Evolutionary conservation across 345 rosid genomes (phyloP).

Genomic region (Lumnitzera littorea): DNA sequence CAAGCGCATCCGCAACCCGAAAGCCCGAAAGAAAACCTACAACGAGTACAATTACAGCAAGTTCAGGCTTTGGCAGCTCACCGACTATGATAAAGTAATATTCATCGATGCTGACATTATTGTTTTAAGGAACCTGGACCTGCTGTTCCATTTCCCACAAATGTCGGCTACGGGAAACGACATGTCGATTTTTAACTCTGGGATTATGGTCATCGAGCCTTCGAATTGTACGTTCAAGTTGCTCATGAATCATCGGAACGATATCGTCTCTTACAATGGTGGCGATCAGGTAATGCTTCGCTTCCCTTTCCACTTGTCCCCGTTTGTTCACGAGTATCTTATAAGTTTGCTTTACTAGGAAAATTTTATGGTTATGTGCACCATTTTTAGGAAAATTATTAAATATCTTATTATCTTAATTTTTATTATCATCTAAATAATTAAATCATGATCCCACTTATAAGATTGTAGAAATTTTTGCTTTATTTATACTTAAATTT

Average conservation of each 20-base stretch:
- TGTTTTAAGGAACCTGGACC: constrained; percentile 66
- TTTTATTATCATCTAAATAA: no score
- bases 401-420: no score
- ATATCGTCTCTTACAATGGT: constrained; percentile 84
- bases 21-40: constrained; percentile 51
- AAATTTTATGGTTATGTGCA: no score
- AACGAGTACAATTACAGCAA: constrained; percentile 94
- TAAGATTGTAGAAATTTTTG: no score
- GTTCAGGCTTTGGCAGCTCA: constrained; percentile 84
- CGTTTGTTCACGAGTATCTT: no score
- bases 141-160: constrained; percentile 77
- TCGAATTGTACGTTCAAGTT: constrained; percentile 74
- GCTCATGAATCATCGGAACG: constrained; percentile 50
- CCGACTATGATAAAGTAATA: constrained; percentile 73
- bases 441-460: no score
- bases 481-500: no score
- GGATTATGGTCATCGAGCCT: constrained; percentile 94
- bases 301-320: no score
- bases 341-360: no score
- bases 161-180: constrained; percentile 91
- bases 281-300: constrained; percentile 53
- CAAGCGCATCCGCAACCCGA: constrained; percentile 72
- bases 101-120: constrained; percentile 88
- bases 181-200: constrained; percentile 78
- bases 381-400: no score